A percentile compares a stretch with the other conserved stretches of the same genome.
Conservation (phyloP, 257 asterid species). For the Solanum acaule region DNA sequence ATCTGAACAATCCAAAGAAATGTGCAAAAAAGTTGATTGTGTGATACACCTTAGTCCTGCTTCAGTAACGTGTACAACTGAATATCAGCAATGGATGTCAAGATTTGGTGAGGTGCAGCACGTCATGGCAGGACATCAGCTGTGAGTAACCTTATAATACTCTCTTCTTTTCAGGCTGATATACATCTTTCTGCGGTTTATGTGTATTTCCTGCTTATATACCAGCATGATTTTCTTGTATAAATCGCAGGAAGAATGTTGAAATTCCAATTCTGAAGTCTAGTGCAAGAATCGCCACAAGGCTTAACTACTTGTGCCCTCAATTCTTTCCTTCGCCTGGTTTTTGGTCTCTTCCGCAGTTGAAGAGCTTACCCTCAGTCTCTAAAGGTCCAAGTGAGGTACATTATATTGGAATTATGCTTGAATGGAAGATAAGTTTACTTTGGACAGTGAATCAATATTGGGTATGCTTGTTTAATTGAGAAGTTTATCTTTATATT, state of each 20-base stretch:
- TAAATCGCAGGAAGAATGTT: conserved; percentile 59
- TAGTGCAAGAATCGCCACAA: conserved; percentile 78
- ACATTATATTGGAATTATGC: neutral
- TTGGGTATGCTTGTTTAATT: neutral
- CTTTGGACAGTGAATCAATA: neutral
- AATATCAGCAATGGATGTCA: conserved; percentile 76
- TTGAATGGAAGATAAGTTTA: neutral
- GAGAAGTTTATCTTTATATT: conserved; percentile 5
- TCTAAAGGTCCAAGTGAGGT: conserved; percentile 28
- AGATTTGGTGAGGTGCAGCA: conserved; percentile 82
- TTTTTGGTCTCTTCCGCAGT: conserved; percentile 52
- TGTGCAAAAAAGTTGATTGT: conserved; percentile 67
- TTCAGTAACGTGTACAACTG: conserved; percentile 33
- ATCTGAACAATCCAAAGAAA: conserved; percentile 22
- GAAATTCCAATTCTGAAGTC: conserved; percentile 81
- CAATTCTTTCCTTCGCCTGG: conserved; percentile 94
- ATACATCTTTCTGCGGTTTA: neutral
- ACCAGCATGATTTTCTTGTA: conserved; percentile 9
- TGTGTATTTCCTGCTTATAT: neutral
- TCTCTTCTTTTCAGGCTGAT: neutral
- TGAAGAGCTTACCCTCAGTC: conserved; percentile 15
- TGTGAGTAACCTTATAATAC: conserved; percentile 29
- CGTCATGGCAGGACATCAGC: conserved; percentile 96
- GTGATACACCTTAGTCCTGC: conserved; percentile 77
- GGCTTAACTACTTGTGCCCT: conserved; percentile 81